A percentile compares a stretch with the other conserved stretches of the same genome.
Evolutionary conservation across 495 filamentous ascomycete genomes (phyloP).

Genomic region (Cairneyella variabilis): DNA sequence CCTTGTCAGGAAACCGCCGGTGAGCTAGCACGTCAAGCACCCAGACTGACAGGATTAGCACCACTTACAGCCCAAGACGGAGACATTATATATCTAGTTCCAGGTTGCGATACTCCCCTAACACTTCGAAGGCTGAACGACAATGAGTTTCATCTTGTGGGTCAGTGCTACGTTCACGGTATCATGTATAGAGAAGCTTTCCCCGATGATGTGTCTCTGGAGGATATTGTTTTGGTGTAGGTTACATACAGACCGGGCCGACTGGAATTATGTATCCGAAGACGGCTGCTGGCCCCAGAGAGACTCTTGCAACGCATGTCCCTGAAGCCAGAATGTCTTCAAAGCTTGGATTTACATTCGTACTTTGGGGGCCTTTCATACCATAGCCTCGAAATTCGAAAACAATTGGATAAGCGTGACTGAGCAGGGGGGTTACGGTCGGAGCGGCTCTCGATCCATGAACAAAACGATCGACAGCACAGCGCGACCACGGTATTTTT

Average conservation of each 20-base stretch:
- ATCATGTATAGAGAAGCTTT: not conserved
- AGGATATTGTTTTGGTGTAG: not conserved
- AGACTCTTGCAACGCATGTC: no score
- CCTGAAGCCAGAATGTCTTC: not conserved
- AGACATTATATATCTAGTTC: not conserved
- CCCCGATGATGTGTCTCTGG: not conserved
- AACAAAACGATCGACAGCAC: not conserved
- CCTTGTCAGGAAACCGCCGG: not conserved
- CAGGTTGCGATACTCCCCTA: not conserved
- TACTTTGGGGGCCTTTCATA: not conserved
- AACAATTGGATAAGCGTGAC: not conserved
- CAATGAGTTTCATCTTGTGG: not conserved
- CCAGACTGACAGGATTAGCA: not conserved
- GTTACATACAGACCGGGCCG: not conserved
- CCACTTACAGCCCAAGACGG: not conserved
- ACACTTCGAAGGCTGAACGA: not conserved
- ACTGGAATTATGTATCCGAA: not conserved
- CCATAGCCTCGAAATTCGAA: not conserved
- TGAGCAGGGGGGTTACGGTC: not conserved
- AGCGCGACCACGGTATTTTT: not conserved
- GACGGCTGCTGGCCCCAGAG: not conserved
- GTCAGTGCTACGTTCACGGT: not conserved
- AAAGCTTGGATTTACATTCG: not conserved
- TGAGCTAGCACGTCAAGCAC: not conserved
- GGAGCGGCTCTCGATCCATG: not conserved